Evolutionary conservation across 345 rosid genomes (phyloP).

Genomic region (Eucalyptus microcorys): DNA sequence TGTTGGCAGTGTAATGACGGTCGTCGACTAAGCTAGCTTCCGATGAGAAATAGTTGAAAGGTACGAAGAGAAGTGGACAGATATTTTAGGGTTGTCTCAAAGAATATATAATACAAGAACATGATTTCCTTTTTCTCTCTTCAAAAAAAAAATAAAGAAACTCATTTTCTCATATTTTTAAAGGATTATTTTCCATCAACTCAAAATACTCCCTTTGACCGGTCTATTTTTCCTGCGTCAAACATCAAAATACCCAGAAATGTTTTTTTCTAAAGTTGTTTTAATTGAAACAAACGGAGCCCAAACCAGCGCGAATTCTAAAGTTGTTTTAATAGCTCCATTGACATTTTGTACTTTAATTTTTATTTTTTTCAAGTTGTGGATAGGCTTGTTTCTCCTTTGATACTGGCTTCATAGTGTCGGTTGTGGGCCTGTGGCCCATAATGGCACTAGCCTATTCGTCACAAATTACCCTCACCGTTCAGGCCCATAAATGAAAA

Average conservation of each 20-base stretch:
- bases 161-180: background rate
- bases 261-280: background rate
- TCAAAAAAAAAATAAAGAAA: background rate
- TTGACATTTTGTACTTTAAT: background rate
- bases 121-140: background rate
- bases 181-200: background rate
- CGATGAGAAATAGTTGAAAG: background rate
- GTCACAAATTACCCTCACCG: background rate
- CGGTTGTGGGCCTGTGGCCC: background rate
- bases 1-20: background rate
- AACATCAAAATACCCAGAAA: background rate
- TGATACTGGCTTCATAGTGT: background rate
- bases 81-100: background rate
- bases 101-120: background rate
- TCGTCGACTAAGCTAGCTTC: background rate
- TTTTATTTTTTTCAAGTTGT: background rate
- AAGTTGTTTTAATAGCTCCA: background rate
- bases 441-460: background rate
- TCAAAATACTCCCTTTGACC: background rate
- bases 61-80: background rate
- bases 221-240: background rate
- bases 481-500: background rate
- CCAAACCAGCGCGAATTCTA: background rate
- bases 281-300: background rate
- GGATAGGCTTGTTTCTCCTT: background rate